These are phyloP conservation scores for Hortaea werneckii DNA, from an alignment of 2,329 filamentous ascomycete species.

Conservation along the genomic window DNA sequence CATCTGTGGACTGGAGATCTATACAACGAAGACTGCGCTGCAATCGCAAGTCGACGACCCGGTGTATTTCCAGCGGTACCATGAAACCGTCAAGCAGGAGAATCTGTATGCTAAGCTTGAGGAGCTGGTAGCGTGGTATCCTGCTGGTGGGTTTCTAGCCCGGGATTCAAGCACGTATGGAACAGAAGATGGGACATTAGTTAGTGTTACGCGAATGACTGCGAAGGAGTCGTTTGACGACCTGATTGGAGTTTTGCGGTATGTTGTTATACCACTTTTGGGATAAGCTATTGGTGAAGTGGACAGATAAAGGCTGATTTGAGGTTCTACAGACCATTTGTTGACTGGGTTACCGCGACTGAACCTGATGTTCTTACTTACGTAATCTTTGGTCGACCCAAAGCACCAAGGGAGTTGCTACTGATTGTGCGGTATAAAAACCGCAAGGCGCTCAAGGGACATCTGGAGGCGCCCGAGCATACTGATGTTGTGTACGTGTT, in stretches of 20 bases:
- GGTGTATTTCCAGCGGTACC: slow-evolving; percentile 18
- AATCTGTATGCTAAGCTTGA: slow-evolving; percentile 13
- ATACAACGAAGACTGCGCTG: slow-evolving; percentile 15
- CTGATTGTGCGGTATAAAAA: slow-evolving; percentile 16
- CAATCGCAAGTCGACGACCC: slow-evolving; percentile 17
- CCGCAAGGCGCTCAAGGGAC: slow-evolving; percentile 7
- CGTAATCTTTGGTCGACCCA: slow-evolving; percentile 16
- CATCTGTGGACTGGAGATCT: slow-evolving; percentile 18
- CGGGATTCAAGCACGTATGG: slow-evolving; percentile 4
- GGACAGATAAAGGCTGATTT: too few species aligned
- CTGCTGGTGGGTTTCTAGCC: slow-evolving; percentile 13
- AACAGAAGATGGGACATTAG: slow-evolving; percentile 4
- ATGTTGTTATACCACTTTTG: neutral
- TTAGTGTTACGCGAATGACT: slow-evolving; percentile 12
- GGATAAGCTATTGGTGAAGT: too few species aligned
- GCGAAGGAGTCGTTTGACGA: slow-evolving; percentile 2
- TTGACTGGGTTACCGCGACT: slow-evolving; percentile 9
- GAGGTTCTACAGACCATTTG: slow-evolving; percentile 3
- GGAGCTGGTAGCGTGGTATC: slow-evolving; percentile 17
- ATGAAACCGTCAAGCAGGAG: slow-evolving; percentile 12
- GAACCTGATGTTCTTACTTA: slow-evolving; percentile 18
- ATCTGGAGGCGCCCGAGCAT: slow-evolving; percentile 15
- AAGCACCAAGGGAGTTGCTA: slow-evolving; percentile 15
- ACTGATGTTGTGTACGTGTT: slow-evolving; percentile 12
- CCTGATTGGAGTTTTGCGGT: slow-evolving; percentile 6